Conservation (phyloP, 148 eudicot genomes). For the Rhododendron williamsianum region DNA sequence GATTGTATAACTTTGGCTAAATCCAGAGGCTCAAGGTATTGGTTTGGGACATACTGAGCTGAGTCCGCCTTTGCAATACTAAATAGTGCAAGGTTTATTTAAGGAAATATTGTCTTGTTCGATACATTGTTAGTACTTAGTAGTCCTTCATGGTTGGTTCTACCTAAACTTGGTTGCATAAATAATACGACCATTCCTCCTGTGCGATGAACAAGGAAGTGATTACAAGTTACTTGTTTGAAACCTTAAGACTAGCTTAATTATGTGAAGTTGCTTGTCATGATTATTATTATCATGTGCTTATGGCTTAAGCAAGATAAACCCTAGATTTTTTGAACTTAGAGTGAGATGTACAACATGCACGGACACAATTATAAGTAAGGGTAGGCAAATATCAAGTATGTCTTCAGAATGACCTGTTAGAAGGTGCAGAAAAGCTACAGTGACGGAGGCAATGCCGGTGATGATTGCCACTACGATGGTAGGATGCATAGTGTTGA, state of each 20-base stretch:
- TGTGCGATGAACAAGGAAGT: background rate
- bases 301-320: background rate
- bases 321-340: too few species aligned
- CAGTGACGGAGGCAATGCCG: background rate
- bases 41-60: background rate
- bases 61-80: background rate
- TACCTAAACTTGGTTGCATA: background rate
- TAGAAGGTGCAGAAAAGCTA: background rate
- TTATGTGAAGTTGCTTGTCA: background rate
- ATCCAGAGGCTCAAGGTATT: background rate
- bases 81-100: background rate
- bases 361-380: background rate
- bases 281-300: background rate
- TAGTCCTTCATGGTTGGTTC: background rate
- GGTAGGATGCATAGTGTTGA: background rate
- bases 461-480: background rate
- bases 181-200: background rate
- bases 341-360: background rate
- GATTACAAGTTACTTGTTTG: background rate
- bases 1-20: background rate
- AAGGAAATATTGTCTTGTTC: background rate
- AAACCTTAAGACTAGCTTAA: background rate
- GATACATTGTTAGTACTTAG: background rate
- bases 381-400: background rate
- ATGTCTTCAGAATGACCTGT: background rate